These are phyloP conservation scores for Aschersonia sp. DNA, from an alignment of 2,329 filamentous ascomycete genomes.

Conservation along the genomic window DNA sequence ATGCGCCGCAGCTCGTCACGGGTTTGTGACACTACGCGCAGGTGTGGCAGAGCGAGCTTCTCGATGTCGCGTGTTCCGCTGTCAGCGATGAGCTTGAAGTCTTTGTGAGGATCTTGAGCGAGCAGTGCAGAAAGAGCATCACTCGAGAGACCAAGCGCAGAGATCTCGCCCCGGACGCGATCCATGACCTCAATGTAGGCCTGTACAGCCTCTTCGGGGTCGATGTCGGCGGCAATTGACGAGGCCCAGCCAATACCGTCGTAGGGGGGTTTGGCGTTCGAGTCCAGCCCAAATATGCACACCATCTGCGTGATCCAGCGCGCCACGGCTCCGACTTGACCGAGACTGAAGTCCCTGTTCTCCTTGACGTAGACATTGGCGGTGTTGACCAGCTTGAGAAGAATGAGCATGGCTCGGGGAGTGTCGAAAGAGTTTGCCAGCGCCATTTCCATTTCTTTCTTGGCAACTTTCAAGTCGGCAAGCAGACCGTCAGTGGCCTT, in stretches of 20 bases:
- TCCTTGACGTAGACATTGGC: constrained; percentile 50
- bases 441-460: constrained; percentile 40
- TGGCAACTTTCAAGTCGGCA: constrained; percentile 34
- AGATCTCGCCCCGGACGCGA: constrained; percentile 30
- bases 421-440: constrained; percentile 84
- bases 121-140: constrained; percentile 28
- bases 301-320: constrained; percentile 74
- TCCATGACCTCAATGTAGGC: constrained; percentile 32
- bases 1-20: constrained; percentile 49
- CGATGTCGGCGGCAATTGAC: constrained; percentile 21
- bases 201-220: constrained; percentile 29
- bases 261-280: constrained; percentile 39
- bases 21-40: constrained; percentile 38
- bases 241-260: constrained; percentile 42
- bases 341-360: constrained; percentile 30
- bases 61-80: constrained; percentile 35
- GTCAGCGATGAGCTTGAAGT: constrained; percentile 30
- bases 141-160: constrained; percentile 32
- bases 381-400: constrained; percentile 63
- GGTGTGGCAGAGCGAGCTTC: constrained; percentile 37
- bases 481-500: constrained; percentile 17
- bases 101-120: constrained; percentile 24
- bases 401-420: constrained; percentile 60
- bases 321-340: constrained; percentile 42
- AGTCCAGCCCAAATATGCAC: constrained; percentile 70